A percentile compares a stretch with the other conserved stretches of the same genome.
Conservation (phyloP, 345 rosid species). For the Noccaea bulbosa region DNA sequence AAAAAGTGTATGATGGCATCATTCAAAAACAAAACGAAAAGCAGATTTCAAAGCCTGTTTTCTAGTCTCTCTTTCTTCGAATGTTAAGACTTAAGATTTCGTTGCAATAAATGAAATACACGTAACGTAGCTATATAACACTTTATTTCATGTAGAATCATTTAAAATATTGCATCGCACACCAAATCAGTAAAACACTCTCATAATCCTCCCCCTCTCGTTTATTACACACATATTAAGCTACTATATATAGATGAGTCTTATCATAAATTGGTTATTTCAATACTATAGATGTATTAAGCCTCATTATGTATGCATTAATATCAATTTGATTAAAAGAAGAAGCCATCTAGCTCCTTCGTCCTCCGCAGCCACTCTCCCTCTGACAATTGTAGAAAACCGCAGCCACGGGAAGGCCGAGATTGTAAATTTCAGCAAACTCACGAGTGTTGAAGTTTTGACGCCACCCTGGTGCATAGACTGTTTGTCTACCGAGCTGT, state of each 20-base stretch:
- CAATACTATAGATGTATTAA: conserved; percentile 18
- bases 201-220: conserved; percentile 12
- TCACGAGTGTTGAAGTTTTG: conserved; percentile 80
- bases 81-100: conserved; percentile 3
- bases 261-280: conserved; percentile 31
- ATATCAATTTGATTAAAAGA: background rate
- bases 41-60: background rate
- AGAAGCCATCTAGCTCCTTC: conserved; percentile 44
- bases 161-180: conserved; percentile 22
- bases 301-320: background rate
- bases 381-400: conserved; percentile 84
- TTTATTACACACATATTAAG: conserved; percentile 22
- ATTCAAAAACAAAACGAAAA: conserved; percentile 10
- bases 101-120: conserved; percentile 1
- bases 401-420: conserved; percentile 78
- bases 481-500: conserved; percentile 84
- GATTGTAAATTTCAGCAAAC: conserved; percentile 88
- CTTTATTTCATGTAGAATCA: conserved; percentile 21
- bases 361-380: conserved; percentile 76
- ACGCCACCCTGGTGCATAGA: conserved; percentile 92
- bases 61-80: background rate
- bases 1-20: background rate
- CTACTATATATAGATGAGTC: conserved; percentile 19
- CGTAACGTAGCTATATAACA: conserved; percentile 15
- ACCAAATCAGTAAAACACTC: conserved; percentile 24